Percentiles rank a stretch among this genome's conserved stretches.
These are phyloP conservation scores for Fusarium succisae DNA, from an alignment of 2,329 filamentous ascomycete genomes.

Conservation along the genomic window DNA sequence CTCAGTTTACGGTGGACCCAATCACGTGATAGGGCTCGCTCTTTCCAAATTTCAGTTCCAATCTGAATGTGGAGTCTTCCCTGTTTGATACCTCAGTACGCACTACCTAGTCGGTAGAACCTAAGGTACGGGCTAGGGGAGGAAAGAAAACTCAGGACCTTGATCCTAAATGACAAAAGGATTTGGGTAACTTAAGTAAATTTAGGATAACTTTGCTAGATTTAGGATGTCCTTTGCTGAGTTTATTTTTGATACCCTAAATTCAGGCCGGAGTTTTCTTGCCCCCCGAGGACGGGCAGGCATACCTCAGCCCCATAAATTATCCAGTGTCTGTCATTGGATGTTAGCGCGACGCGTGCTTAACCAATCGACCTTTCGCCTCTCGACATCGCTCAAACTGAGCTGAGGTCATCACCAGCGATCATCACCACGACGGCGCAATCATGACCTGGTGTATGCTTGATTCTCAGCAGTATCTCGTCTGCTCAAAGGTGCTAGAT, in stretches of 20 bases:
- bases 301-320: slow-evolving; percentile 2
- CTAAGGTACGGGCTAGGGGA: too few species aligned
- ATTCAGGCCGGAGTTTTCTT: too few species aligned
- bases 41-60: neutral
- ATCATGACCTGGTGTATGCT: neutral
- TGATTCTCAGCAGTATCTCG: neutral
- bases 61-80: neutral
- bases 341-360: slow-evolving; percentile 12
- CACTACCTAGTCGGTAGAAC: too few species aligned
- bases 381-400: slow-evolving; percentile 10
- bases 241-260: too few species aligned
- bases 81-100: neutral
- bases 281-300: neutral
- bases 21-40: slow-evolving; percentile 45
- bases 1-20: slow-evolving; percentile 14
- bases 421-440: slow-evolving; percentile 16
- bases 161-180: too few species aligned
- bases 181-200: too few species aligned
- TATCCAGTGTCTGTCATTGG: slow-evolving; percentile 6
- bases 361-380: slow-evolving; percentile 22
- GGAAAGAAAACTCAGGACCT: too few species aligned
- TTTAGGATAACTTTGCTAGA: too few species aligned
- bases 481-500: neutral
- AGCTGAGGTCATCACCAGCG: slow-evolving; percentile 30
- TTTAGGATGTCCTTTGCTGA: too few species aligned